Evolutionary conservation across 75 land plant genomes (phyloP), one percentile per base, ranked within the genome.

Genomic region (Selaginella moellendorffii): DNA sequence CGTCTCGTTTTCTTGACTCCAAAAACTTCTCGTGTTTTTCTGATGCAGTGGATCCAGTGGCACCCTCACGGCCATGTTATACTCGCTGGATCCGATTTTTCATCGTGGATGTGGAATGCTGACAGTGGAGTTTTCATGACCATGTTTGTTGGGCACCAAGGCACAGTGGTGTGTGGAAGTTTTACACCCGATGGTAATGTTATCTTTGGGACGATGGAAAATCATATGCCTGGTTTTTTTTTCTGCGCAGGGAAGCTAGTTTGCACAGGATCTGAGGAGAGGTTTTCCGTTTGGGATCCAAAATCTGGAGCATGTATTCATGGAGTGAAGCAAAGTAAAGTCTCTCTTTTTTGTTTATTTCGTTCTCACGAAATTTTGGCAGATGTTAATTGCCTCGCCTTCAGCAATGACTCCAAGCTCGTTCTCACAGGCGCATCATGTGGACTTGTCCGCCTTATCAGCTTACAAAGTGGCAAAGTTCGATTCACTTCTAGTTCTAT

Each of bases 31-130:
- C n/a, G n/a, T n/a, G n/a, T n/a, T n/a, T n/a, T n/a, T n/a, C 26
- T 14, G 65, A 30, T 62, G 61, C 73, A 92, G 97, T 92, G 95
- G 95, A 52, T 92, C 53, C 83, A 67, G 66, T 92, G 97, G 97
- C 97, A 92, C 75, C 97, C 90, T 42, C 79, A 73, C 72, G 97
- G 97, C 29, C 81, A 85, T 67, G 19, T 88, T 51, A 65, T 88
- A 10, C 81, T 92, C 68, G 97, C 89, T 25, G 97, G 97, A 51
- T 88, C 96, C 65, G 95, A 92, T 78, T 72, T 64, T 30, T 82
- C 72, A 62, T 77, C 74, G 28, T 88, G 89, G 89, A 81, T 92
- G 96, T 92, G 96, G 97, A 92, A 88, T 80, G 87, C 89, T 53
- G 96, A 88, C 63, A 81, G 31, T 63, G 77, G 71, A 60, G 69